A percentile compares a stretch with the other conserved stretches of the same genome.
These are phyloP conservation scores for Aspergillus udagawae DNA, from an alignment of 2,329 filamentous ascomycete genomes.

Conservation along the genomic window DNA sequence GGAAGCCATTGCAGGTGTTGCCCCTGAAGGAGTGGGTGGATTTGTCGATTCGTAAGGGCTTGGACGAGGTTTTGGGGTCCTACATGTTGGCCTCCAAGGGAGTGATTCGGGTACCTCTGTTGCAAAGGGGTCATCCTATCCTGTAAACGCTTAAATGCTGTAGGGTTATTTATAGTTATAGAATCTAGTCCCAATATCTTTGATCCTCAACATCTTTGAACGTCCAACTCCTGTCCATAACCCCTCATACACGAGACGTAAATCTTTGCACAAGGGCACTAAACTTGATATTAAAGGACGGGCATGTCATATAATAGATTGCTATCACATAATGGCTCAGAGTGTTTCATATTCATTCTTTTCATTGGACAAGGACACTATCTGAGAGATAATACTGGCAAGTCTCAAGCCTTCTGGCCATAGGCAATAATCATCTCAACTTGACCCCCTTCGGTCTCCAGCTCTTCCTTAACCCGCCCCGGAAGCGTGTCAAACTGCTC, in stretches of 20 bases:
- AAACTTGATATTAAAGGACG: not conserved
- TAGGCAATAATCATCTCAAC: constrained; percentile 4
- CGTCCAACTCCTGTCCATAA: not conserved
- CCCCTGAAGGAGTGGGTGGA: constrained; percentile 2
- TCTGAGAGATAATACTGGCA: not conserved
- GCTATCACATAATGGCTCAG: not conserved
- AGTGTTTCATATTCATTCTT: not conserved
- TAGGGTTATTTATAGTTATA: not conserved
- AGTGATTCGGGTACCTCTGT: constrained; percentile 3
- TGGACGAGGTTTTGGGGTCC: constrained; percentile 5
- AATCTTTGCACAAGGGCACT: not conserved
- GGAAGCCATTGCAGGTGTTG: not conserved
- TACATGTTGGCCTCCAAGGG: constrained; percentile 3
- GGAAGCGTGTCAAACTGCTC: constrained; percentile 2
- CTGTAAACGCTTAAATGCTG: not conserved
- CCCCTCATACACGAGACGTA: not conserved
- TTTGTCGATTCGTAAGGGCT: constrained; percentile 1
- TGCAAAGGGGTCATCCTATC: not conserved
- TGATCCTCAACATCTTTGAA: not conserved
- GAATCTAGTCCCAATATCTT: not conserved
- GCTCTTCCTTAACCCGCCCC: constrained; percentile 2
- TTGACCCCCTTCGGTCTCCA: constrained; percentile 3
- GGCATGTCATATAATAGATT: not conserved
- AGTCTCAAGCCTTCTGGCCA: not conserved
- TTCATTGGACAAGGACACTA: not conserved